phyloP scores from a whole-genome alignment of 2,329 filamentous ascomycete species.

The Xylaria sp. region DNA sequence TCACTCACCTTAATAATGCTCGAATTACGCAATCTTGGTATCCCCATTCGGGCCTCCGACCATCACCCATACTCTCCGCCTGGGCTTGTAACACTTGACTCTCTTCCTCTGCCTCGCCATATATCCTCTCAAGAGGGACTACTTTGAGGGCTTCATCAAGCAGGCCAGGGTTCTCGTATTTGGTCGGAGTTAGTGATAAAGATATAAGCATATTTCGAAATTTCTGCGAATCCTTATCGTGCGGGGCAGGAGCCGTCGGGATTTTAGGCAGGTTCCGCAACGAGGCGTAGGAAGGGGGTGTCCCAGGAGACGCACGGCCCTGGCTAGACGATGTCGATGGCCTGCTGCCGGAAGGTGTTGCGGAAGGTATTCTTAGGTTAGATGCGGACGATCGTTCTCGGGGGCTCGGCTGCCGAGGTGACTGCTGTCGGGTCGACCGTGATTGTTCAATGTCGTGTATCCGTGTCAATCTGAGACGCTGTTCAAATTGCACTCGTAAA shows the following conservation, averaged over 20 bases:
- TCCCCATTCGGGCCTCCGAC: slow-evolving; percentile 84
- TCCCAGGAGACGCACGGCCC: slow-evolving; percentile 25
- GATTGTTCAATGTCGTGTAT: slow-evolving; percentile 78
- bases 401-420: slow-evolving; percentile 59
- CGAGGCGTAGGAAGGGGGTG: slow-evolving; percentile 63
- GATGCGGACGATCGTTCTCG: slow-evolving; percentile 54
- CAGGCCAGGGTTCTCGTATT: slow-evolving; percentile 94
- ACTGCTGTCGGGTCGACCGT: slow-evolving; percentile 59
- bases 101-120: slow-evolving; percentile 92
- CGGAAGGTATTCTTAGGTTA: slow-evolving; percentile 47
- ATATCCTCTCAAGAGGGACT: slow-evolving; percentile 88
- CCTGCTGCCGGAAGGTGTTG: slow-evolving; percentile 42
- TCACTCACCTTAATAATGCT: slow-evolving; percentile 75
- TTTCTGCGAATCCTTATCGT: slow-evolving; percentile 69
- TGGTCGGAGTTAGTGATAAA: slow-evolving; percentile 83
- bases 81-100: slow-evolving; percentile 84
- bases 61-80: slow-evolving; percentile 83
- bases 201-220: slow-evolving; percentile 83
- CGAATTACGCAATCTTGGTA: slow-evolving; percentile 97
- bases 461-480: slow-evolving; percentile 81
- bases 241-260: slow-evolving; percentile 70
- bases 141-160: slow-evolving; percentile 87
- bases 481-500: slow-evolving; percentile 82
- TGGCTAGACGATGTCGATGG: slow-evolving; percentile 47
- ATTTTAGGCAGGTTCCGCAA: slow-evolving; percentile 67